phyloP scores from a whole-genome alignment of 1,284 basidiomycete genomes.

The Trichosporon coremiiforme region DNA sequence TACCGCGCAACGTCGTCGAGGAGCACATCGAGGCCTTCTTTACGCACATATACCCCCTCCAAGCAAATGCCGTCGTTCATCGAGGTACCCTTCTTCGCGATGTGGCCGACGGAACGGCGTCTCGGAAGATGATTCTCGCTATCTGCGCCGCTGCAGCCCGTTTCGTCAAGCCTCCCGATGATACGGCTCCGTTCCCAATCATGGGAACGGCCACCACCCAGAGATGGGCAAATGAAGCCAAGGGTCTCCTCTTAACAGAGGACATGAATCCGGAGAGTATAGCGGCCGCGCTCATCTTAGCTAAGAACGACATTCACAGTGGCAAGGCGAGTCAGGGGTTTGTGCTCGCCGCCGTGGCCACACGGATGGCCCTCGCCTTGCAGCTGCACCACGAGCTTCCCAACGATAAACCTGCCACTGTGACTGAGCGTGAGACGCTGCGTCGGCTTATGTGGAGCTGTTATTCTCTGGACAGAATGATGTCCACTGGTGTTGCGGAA shows the following conservation, averaged over 20 bases:
- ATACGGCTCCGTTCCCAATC: background rate
- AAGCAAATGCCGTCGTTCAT: constrained; percentile 35
- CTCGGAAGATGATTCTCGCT: constrained; percentile 30
- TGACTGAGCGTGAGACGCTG: constrained; percentile 33
- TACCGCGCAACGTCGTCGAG: constrained; percentile 29
- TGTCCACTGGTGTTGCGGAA: constrained; percentile 35
- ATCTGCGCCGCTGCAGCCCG: constrained; percentile 33
- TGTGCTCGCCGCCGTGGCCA: constrained; percentile 29
- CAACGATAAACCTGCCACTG: constrained; percentile 16
- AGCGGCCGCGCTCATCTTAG: constrained; percentile 32
- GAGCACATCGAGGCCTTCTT: constrained; percentile 35
- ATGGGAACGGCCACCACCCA: constrained; percentile 21
- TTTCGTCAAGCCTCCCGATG: constrained; percentile 24
- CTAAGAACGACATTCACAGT: constrained; percentile 35
- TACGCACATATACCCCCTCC: constrained; percentile 31
- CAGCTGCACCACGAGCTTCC: constrained; percentile 30
- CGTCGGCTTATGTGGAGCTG: constrained; percentile 36
- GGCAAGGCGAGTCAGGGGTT: constrained; percentile 31
- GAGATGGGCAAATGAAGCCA: constrained; percentile 33
- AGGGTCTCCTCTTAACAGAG: constrained; percentile 27
- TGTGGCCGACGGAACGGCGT: constrained; percentile 25
- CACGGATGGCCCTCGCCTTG: constrained; percentile 30
- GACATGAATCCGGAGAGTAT: constrained; percentile 33
- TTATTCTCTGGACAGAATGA: constrained; percentile 36
- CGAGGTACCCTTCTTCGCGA: constrained; percentile 30